These are phyloP conservation scores for Amborella trichopoda DNA, from an alignment of 164 flowering plant genomes.

Conservation along the genomic window DNA sequence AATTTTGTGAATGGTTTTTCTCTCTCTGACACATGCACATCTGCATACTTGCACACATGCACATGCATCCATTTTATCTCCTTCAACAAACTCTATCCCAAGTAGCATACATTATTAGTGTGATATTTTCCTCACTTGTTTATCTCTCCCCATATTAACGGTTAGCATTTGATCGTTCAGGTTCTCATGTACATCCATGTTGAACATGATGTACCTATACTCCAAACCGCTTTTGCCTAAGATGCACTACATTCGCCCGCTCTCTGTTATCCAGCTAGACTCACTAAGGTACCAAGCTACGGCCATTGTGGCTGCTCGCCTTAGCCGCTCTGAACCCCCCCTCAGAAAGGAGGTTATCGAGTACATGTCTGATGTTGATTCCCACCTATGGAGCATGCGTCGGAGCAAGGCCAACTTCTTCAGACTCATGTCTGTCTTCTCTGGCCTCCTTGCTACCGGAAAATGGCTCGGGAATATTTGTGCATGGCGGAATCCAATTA, in stretches of 20 bases:
- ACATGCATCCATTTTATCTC: too few relatives aligned
- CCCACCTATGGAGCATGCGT: slow-evolving; percentile 92
- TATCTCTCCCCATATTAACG: too few relatives aligned
- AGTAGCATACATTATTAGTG: too few relatives aligned
- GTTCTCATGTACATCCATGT: slow-evolving; percentile 72
- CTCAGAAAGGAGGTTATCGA: slow-evolving; percentile 88
- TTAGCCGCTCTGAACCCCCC: slow-evolving; percentile 89
- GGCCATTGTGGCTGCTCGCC: slow-evolving; percentile 62
- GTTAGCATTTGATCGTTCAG: too few relatives aligned
- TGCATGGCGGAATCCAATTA: slow-evolving; percentile 81
- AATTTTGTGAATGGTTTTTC: too few relatives aligned
- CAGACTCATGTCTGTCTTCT: slow-evolving; percentile 66
- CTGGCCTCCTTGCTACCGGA: slow-evolving; percentile 60
- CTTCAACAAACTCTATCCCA: too few relatives aligned
- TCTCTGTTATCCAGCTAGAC: slow-evolving; percentile 58
- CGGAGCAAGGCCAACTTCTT: slow-evolving; percentile 90
- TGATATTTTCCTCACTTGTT: too few relatives aligned
- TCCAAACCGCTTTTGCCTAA: slow-evolving; percentile 73
- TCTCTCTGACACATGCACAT: too few relatives aligned
- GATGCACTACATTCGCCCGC: slow-evolving; percentile 78
- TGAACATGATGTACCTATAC: slow-evolving; percentile 68
- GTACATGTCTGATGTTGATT: slow-evolving; percentile 87
- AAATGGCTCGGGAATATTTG: slow-evolving; percentile 81
- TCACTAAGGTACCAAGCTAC: slow-evolving; percentile 82
- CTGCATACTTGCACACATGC: too few relatives aligned